Evolutionary conservation across 75 land plant species (phyloP).

Genomic region (Picea glauca): DNA sequence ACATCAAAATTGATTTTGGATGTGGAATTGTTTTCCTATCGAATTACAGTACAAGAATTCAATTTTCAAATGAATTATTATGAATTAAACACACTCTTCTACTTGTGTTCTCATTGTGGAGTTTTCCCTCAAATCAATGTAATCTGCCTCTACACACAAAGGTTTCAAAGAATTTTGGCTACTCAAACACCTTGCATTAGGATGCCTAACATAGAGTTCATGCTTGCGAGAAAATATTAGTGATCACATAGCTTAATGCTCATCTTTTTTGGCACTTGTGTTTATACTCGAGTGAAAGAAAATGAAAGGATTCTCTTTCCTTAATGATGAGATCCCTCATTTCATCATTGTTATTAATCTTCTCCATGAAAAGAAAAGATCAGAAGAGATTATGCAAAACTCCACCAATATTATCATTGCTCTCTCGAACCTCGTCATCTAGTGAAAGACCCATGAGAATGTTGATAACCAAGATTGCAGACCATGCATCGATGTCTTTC

Average conservation of each 20-base stretch:
- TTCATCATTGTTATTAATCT: not conserved
- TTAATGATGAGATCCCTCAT: conserved; percentile 25
- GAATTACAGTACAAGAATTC: too few relatives aligned
- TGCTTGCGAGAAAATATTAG: not conserved
- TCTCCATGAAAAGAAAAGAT: conserved; percentile 31
- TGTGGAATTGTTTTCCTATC: too few relatives aligned
- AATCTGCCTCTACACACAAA: conserved; percentile 41
- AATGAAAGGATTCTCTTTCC: conserved; percentile 71
- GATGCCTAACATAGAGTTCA: conserved; percentile 24
- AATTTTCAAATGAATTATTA: too few relatives aligned
- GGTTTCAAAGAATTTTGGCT: conserved; percentile 57
- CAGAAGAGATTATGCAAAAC: conserved; percentile 45
- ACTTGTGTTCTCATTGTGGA: conserved; percentile 11
- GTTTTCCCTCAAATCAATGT: conserved; percentile 15
- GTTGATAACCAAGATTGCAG: conserved; percentile 57
- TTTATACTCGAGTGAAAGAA: conserved; percentile 52
- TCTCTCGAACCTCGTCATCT: conserved; percentile 60
- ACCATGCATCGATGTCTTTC: not conserved
- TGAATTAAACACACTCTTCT: too few relatives aligned
- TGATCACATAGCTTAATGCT: conserved; percentile 9
- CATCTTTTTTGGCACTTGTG: conserved; percentile 30
- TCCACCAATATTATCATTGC: conserved; percentile 77
- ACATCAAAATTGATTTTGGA: too few relatives aligned
- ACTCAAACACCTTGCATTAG: conserved; percentile 29
- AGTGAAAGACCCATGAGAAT: conserved; percentile 64